phyloP scores from a whole-genome alignment of 2,329 filamentous ascomycete species.

The Neocucurbitaria cava region DNA sequence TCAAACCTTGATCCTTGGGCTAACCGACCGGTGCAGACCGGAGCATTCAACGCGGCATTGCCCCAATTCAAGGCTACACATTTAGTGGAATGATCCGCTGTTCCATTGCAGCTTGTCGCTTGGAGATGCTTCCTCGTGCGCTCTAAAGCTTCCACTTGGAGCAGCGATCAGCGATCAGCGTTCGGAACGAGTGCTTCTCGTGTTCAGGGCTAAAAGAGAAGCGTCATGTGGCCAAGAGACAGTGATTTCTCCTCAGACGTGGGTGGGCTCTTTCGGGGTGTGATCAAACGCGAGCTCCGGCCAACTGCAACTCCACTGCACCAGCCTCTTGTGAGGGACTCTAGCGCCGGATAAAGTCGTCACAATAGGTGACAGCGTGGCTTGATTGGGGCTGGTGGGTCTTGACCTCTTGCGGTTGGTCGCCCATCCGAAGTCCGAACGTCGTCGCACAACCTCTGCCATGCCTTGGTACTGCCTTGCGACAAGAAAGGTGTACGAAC shows the following conservation, averaged over 20 bases:
- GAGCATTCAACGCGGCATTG: conserved; percentile 25
- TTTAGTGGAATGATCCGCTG: conserved; percentile 27
- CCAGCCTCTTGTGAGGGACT: conserved; percentile 23
- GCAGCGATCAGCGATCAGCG: conserved; percentile 32
- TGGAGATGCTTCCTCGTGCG: conserved; percentile 32
- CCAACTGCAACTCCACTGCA: conserved; percentile 21
- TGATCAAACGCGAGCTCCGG: conserved; percentile 28
- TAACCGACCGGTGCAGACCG: conserved; percentile 26
- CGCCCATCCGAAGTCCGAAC: conserved; percentile 11
- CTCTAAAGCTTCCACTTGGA: conserved; percentile 32
- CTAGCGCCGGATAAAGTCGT: conserved; percentile 32
- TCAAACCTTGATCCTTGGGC: conserved; percentile 26
- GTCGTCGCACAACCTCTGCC: conserved; percentile 22
- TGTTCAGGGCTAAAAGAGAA: conserved; percentile 7
- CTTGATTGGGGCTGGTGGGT: conserved; percentile 39
- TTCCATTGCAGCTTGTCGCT: conserved; percentile 26
- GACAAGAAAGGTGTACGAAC: conserved; percentile 9
- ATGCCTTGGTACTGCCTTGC: conserved; percentile 26
- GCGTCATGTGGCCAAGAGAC: conserved; percentile 25
- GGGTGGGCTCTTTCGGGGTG: conserved; percentile 21
- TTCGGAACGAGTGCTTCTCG: conserved; percentile 13
- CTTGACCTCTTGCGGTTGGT: conserved; percentile 26
- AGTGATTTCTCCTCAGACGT: conserved; percentile 22
- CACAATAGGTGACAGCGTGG: conserved; percentile 32
- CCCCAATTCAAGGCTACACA: conserved; percentile 17